A percentile compares a stretch with the other conserved stretches of the same genome.
Conservation (phyloP, 2,329 filamentous ascomycete genomes). For the Colletotrichum sp. region DNA sequence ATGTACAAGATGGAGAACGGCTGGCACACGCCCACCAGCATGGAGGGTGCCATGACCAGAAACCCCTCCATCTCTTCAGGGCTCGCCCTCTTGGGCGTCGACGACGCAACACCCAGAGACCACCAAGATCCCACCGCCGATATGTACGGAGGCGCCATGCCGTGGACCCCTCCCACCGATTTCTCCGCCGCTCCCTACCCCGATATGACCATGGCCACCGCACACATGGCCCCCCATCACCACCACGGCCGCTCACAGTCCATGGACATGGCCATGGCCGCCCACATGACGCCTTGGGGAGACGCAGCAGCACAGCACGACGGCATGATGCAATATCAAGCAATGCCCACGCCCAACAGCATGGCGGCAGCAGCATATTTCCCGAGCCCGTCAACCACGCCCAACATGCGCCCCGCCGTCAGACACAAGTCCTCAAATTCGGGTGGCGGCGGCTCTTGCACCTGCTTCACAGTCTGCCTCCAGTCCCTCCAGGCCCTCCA, state of each 20-base stretch:
- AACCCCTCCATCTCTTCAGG: conserved; percentile 39
- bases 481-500: conserved; percentile 53
- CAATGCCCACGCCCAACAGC: conserved; percentile 39
- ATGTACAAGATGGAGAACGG: conserved; percentile 42
- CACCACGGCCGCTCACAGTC: conserved; percentile 40
- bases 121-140: conserved; percentile 27
- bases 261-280: conserved; percentile 36
- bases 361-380: conserved; percentile 40
- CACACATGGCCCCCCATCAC: conserved; percentile 26
- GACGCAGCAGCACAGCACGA: conserved; percentile 32
- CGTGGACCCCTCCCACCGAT: conserved; percentile 45
- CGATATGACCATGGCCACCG: conserved; percentile 34
- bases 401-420: conserved; percentile 34
- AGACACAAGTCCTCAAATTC: conserved; percentile 24
- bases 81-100: conserved; percentile 33
- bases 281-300: conserved; percentile 31
- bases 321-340: conserved; percentile 34
- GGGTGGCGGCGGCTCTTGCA: conserved; percentile 38
- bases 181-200: conserved; percentile 34
- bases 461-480: conserved; percentile 52
- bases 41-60: conserved; percentile 37
- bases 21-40: conserved; percentile 42
- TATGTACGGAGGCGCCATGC: conserved; percentile 40
- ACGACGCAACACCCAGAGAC: conserved; percentile 27
- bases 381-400: conserved; percentile 43